Evolutionary conservation across 345 rosid genomes (phyloP).

Genomic region (Rhodamnia rubescens): DNA sequence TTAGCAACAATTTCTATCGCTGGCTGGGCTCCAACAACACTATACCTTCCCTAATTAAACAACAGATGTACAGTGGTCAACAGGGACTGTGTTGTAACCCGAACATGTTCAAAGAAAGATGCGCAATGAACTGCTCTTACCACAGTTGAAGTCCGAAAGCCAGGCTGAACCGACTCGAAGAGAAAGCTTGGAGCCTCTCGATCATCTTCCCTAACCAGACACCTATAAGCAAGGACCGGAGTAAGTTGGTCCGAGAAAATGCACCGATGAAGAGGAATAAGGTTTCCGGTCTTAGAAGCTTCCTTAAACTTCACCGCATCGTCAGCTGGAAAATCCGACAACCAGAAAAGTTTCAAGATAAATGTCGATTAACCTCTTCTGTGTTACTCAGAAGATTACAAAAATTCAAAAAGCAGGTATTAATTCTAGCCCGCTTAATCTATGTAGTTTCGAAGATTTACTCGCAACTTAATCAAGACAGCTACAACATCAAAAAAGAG

Average conservation of each 20-base stretch:
- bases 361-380: not conserved
- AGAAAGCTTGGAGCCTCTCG: slow-evolving; percentile 86
- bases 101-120: not conserved
- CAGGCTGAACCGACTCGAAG: slow-evolving; percentile 76
- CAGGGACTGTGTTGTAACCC: not conserved
- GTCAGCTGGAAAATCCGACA: slow-evolving; percentile 17
- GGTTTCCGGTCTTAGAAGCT: slow-evolving; percentile 50
- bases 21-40: slow-evolving; percentile 84
- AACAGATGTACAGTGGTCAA: slow-evolving; percentile 2
- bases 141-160: slow-evolving; percentile 39
- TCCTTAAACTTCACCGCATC: slow-evolving; percentile 36
- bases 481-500: not conserved
- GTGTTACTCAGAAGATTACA: not conserved
- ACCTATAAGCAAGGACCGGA: slow-evolving; percentile 79
- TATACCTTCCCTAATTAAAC: slow-evolving; percentile 50
- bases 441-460: not conserved
- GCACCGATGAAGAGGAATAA: slow-evolving; percentile 59
- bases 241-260: slow-evolving; percentile 87
- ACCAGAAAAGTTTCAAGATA: not conserved
- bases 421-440: not conserved
- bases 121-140: slow-evolving; percentile 21
- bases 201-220: slow-evolving; percentile 79
- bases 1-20: slow-evolving; percentile 65
- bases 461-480: not conserved
- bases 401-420: not conserved